These are phyloP conservation scores for Boletus smithii DNA, from an alignment of 1,284 basidiomycete genomes.

Conservation along the genomic window DNA sequence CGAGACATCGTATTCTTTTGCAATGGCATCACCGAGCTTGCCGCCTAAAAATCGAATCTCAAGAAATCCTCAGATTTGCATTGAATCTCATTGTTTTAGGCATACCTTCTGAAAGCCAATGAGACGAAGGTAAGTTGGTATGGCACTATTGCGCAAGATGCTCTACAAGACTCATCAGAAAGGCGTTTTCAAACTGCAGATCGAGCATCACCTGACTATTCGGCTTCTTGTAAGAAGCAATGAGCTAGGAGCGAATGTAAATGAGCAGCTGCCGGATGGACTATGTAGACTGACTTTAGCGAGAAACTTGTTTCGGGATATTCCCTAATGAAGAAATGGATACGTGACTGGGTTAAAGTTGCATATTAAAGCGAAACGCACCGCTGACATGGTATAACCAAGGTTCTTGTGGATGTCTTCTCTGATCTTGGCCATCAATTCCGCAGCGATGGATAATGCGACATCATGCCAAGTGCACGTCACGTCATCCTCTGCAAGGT, in stretches of 20 bases:
- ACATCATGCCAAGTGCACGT: conserved; percentile 85
- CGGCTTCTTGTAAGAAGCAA: conserved; percentile 87
- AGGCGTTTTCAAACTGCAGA: neutral
- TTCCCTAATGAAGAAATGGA: conserved; percentile 53
- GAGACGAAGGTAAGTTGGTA: conserved; percentile 76
- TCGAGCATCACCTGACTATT: conserved; percentile 63
- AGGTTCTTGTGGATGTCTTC: conserved; percentile 68
- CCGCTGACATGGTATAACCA: conserved; percentile 93
- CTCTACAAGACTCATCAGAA: conserved; percentile 40
- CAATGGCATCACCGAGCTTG: conserved; percentile 87
- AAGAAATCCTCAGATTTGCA: conserved; percentile 2
- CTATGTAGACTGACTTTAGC: conserved; percentile 67
- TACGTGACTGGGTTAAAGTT: neutral
- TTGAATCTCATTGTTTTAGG: conserved; percentile 1
- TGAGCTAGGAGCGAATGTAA: conserved; percentile 49
- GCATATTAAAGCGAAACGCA: conserved; percentile 37
- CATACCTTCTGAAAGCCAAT: conserved; percentile 84
- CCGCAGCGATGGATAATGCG: conserved; percentile 84
- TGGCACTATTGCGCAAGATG: conserved; percentile 78
- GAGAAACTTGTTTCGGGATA: conserved; percentile 91
- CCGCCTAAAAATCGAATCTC: conserved; percentile 95
- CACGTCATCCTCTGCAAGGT: conserved; percentile 34
- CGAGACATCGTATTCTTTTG: conserved; percentile 82
- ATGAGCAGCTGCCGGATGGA: neutral
- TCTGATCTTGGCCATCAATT: conserved; percentile 79